phyloP scores from a whole-genome alignment of 495 filamentous ascomycete species.

The Ramalina intermedia region DNA sequence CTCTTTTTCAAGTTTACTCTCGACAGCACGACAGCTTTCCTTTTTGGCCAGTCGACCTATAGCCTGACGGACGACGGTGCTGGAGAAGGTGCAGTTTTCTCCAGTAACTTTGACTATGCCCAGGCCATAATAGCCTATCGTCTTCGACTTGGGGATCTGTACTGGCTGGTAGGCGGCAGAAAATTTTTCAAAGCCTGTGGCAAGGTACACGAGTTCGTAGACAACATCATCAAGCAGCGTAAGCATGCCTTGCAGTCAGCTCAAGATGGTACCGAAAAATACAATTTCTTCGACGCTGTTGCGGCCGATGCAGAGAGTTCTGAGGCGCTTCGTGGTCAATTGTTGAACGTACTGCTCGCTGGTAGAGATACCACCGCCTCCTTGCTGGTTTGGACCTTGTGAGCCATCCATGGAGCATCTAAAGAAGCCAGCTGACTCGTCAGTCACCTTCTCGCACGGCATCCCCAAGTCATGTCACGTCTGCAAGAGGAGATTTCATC shows the following conservation, averaged over 20 bases:
- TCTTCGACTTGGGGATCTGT: slow-evolving; percentile 26
- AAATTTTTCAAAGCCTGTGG: slow-evolving; percentile 25
- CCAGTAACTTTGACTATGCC: slow-evolving; percentile 24
- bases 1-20: slow-evolving; percentile 37
- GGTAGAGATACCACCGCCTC: slow-evolving; percentile 48
- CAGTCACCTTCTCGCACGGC: slow-evolving; percentile 22
- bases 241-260: neutral
- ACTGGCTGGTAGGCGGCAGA: slow-evolving; percentile 31
- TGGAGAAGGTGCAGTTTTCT: slow-evolving; percentile 18
- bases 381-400: slow-evolving; percentile 42
- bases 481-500: slow-evolving; percentile 20
- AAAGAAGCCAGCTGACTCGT: neutral
- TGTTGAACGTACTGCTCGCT: slow-evolving; percentile 43
- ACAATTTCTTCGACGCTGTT: slow-evolving; percentile 16
- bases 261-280: neutral
- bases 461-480: slow-evolving; percentile 18
- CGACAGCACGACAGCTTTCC: slow-evolving; percentile 30
- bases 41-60: slow-evolving; percentile 32
- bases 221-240: slow-evolving; percentile 20
- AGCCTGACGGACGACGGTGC: slow-evolving; percentile 18
- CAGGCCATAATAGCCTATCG: slow-evolving; percentile 26
- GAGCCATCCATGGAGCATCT: slow-evolving; percentile 6
- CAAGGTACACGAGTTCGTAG: slow-evolving; percentile 26
- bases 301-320: slow-evolving; percentile 17
- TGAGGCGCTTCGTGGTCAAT: slow-evolving; percentile 35